These are phyloP conservation scores for Mucor plumbeus DNA, from an alignment of 371 early-diverging fungal species.

Conservation along the genomic window DNA sequence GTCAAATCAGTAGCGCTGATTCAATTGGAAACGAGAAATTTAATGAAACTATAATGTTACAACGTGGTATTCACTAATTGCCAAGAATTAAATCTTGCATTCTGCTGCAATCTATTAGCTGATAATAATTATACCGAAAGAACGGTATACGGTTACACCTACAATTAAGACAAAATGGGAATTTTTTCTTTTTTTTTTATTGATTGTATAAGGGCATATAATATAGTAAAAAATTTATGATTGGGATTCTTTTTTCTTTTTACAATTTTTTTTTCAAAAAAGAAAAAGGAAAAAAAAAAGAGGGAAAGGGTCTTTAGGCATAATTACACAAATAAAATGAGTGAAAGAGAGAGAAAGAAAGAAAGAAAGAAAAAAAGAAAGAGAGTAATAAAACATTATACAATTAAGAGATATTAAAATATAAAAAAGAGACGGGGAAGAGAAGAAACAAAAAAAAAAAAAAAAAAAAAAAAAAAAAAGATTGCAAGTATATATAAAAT, in stretches of 20 bases:
- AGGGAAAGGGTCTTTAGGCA: neutral
- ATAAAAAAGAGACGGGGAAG: neutral
- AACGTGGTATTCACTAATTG: too few relatives aligned
- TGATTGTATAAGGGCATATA: constrained; percentile 10
- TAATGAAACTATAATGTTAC: too few relatives aligned
- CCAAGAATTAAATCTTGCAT: too few relatives aligned
- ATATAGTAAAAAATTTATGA: neutral
- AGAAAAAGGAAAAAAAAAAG: constrained; percentile 6
- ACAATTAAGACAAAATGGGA: neutral
- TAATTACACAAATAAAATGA: constrained; percentile 6
- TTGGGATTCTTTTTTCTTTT: constrained; percentile 6
- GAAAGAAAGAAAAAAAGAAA: neutral
- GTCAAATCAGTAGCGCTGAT: neutral
- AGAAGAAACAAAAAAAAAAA: neutral
- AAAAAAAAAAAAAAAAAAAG: neutral
- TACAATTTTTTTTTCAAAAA: constrained; percentile 10
- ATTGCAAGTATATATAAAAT: neutral
- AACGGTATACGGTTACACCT: neutral
- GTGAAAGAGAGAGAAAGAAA: neutral
- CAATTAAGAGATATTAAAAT: constrained; percentile 3
- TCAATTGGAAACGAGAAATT: neutral
- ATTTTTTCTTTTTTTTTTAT: neutral
- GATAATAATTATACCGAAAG: neutral
- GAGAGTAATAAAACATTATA: neutral
- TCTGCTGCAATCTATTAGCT: too few relatives aligned